Percentiles rank a stretch among this genome's conserved stretches.
Conservation (phyloP, 129 eudicot genomes). For the Arctium lappa region DNA sequence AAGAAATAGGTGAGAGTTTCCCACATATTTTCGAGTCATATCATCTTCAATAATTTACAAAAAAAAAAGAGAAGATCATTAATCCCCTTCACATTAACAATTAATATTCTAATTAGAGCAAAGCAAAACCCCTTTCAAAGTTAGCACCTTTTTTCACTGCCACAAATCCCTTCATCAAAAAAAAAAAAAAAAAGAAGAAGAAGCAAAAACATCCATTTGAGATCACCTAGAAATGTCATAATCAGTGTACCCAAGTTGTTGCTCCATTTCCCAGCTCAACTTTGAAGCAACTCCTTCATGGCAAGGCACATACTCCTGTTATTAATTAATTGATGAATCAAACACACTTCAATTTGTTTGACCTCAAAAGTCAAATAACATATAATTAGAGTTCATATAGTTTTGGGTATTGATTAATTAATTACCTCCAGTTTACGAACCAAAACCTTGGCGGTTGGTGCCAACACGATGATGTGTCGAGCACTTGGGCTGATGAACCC, state of each 20-base stretch:
- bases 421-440: conserved; percentile 48
- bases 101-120: conserved; percentile 34
- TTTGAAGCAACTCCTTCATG: conserved; percentile 54
- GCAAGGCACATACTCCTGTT: conserved; percentile 51
- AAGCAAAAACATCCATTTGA: conserved; percentile 12
- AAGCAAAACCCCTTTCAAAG: conserved; percentile 30
- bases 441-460: conserved; percentile 46
- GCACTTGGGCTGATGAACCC: conserved; percentile 58
- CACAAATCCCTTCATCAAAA: conserved; percentile 21
- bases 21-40: conserved; percentile 26
- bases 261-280: conserved; percentile 55
- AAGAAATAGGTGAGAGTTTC: conserved; percentile 32
- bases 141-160: conserved; percentile 32
- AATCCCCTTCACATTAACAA: conserved; percentile 25
- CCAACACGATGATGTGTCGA: conserved; percentile 45
- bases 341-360: conserved; percentile 11
- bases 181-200: neutral
- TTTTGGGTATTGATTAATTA: neutral
- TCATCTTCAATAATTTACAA: conserved; percentile 35
- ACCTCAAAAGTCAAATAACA: conserved; percentile 2
- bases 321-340: neutral
- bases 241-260: conserved; percentile 39
- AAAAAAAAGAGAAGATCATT: conserved; percentile 13
- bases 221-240: conserved; percentile 43
- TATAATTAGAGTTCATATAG: neutral